Evolutionary conservation across 2,329 filamentous ascomycete species (phyloP).

Genomic region (Neospermospora avenae): DNA sequence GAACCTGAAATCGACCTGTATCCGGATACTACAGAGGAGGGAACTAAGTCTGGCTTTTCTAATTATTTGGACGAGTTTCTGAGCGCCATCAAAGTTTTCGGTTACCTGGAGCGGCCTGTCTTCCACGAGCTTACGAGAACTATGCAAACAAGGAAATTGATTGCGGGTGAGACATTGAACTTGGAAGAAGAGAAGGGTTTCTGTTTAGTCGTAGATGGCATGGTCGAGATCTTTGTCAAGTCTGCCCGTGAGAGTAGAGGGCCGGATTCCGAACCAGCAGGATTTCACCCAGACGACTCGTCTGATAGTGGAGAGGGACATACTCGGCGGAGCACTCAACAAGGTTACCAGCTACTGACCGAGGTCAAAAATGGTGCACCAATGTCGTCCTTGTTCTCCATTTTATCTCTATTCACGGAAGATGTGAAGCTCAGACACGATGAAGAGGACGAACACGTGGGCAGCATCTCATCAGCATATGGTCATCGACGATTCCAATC

Average conservation of each 20-base stretch:
- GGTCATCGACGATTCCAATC: slow-evolving; percentile 28
- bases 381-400: slow-evolving; percentile 97
- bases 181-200: slow-evolving; percentile 98
- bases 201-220: slow-evolving; percentile 91
- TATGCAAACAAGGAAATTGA: slow-evolving; percentile 96
- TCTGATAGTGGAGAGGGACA: slow-evolving; percentile 67
- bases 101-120: slow-evolving; percentile 91
- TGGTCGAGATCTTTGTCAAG: slow-evolving; percentile 98
- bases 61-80: slow-evolving; percentile 98
- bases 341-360: slow-evolving; percentile 90
- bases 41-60: slow-evolving; percentile 84
- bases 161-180: slow-evolving; percentile 91
- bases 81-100: slow-evolving; percentile 98
- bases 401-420: slow-evolving; percentile 94
- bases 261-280: slow-evolving; percentile 40
- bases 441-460: slow-evolving; percentile 48
- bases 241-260: slow-evolving; percentile 59
- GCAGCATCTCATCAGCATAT: slow-evolving; percentile 36
- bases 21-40: slow-evolving; percentile 85
- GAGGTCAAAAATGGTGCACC: slow-evolving; percentile 97
- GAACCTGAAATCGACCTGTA: slow-evolving; percentile 95
- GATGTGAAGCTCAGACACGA: slow-evolving; percentile 77
- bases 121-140: slow-evolving; percentile 97
- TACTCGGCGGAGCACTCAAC: slow-evolving; percentile 58
- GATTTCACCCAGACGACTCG: slow-evolving; percentile 44